Base-by-base conservation (phyloP, 371 early-diverging fungal species). In the Mortierella sp. region DNA sequence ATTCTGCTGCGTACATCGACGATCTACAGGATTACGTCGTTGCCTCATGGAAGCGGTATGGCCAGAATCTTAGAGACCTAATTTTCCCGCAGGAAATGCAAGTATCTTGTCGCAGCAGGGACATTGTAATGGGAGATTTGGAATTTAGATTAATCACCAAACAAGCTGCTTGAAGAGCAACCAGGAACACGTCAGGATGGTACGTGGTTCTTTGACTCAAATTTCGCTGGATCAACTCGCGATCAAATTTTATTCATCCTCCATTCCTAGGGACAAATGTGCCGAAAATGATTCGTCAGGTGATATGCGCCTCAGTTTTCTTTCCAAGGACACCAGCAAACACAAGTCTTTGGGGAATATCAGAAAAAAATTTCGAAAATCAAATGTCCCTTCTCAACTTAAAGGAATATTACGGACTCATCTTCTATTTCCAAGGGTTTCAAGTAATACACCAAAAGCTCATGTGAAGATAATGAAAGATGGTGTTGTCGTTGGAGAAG, bases 101-200 rank as follows among this genome's bases (percentile, higher is more conserved):
- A 28, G 28, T 28, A 28, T 28, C 43, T 43, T 43, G 43, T 10
- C 13, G 43, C 43, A 43, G 43, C 28, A 43, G 43, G 43, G 43
- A 13, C 43, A 43, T 43, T 43, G 7, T 43, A 43, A 43, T 43
- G 7, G 7, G 43, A 43, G 43, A 5, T 43, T 43, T 43, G 43
- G 43, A 28, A 28, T 28, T 28, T 28, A 28, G 28, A 28, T 28
- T 2, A 28, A 28, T 28, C 28, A 28, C 28, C 28, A 28, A 70
- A 70, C 64, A 71, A 67, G 72, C 60, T 70, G 63, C 52, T 71
- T 38, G 59, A 61, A 33, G 62, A 65, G 41, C 36, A 63, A 36
- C 28, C 60, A 61, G 63, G 63, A 47, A 76, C 76, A 28, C 70
- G 67, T 38, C 76, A 53, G 63, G 67, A 76, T 58, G 66, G 63